These are phyloP conservation scores for Hibiscus trionum DNA, from an alignment of 345 rosid genomes.

Conservation along the genomic window DNA sequence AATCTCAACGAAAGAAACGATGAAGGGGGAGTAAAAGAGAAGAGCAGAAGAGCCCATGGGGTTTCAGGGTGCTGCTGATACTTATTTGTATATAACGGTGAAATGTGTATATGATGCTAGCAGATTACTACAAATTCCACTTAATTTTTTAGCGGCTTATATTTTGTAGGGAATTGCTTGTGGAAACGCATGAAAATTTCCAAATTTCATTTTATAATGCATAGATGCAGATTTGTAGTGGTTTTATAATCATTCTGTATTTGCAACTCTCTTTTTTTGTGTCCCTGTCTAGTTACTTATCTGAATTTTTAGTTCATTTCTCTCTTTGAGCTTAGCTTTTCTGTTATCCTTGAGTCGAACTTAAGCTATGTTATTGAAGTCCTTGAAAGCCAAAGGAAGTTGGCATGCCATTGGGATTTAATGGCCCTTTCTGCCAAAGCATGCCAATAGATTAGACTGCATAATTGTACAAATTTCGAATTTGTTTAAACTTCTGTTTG, in stretches of 20 bases:
- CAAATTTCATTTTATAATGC: background rate
- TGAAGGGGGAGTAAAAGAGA: background rate
- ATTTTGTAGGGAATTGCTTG: background rate
- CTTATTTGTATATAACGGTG: background rate
- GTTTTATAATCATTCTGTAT: background rate
- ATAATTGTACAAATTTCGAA: background rate
- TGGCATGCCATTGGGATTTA: background rate
- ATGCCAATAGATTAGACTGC: background rate
- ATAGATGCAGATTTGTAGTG: background rate
- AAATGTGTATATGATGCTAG: background rate
- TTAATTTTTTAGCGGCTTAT: background rate
- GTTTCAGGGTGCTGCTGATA: too few species aligned
- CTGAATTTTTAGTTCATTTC: background rate
- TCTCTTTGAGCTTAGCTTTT: background rate
- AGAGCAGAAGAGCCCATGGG: background rate
- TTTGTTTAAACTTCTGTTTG: conserved; percentile 1
- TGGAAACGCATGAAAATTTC: background rate
- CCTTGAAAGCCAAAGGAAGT: background rate
- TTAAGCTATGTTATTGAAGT: background rate
- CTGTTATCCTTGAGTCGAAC: background rate
- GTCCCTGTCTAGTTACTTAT: background rate
- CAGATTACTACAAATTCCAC: background rate
- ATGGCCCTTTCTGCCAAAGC: background rate
- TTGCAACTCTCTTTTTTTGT: background rate
- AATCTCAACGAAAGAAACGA: background rate